phyloP scores from a whole-genome alignment of 768 basidiomycete genomes.

The Trichaptum fuscoviolaceum region DNA sequence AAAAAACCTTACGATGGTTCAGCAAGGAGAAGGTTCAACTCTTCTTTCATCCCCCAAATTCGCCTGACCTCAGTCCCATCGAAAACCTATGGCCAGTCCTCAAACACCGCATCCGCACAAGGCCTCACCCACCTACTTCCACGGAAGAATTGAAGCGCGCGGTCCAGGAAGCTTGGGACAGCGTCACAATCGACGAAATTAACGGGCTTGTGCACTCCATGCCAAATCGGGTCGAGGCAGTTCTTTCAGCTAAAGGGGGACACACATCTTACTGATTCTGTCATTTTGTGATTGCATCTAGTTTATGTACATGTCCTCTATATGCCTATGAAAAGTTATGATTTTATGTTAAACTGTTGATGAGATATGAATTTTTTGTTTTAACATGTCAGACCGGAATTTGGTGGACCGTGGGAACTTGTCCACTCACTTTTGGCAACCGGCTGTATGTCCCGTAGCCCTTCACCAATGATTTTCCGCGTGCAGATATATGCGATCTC shows the following conservation, averaged over 20 bases:
- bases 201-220: constrained; percentile 9
- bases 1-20: constrained; percentile 11
- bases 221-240: constrained; percentile 11
- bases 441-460: no score
- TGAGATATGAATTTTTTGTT: no score
- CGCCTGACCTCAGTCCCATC: constrained; percentile 13
- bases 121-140: constrained; percentile 4
- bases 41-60: constrained; percentile 13
- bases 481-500: no score
- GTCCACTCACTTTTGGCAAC: no score
- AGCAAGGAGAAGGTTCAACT: constrained; percentile 8
- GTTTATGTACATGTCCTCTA: no score
- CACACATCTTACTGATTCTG: constrained; percentile 11
- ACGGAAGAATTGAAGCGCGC: constrained; percentile 5
- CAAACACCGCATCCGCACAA: constrained; percentile 4
- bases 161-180: constrained; percentile 10
- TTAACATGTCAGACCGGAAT: no score
- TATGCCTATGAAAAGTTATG: no score
- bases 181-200: constrained; percentile 6
- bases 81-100: constrained; percentile 13
- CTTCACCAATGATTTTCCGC: no score
- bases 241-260: constrained; percentile 13
- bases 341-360: no score
- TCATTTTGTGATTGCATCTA: no score
- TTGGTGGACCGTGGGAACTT: no score